Evolutionary conservation across 2,329 filamentous ascomycete species (phyloP).

Genomic region (Sporothrix pseudoabietina): DNA sequence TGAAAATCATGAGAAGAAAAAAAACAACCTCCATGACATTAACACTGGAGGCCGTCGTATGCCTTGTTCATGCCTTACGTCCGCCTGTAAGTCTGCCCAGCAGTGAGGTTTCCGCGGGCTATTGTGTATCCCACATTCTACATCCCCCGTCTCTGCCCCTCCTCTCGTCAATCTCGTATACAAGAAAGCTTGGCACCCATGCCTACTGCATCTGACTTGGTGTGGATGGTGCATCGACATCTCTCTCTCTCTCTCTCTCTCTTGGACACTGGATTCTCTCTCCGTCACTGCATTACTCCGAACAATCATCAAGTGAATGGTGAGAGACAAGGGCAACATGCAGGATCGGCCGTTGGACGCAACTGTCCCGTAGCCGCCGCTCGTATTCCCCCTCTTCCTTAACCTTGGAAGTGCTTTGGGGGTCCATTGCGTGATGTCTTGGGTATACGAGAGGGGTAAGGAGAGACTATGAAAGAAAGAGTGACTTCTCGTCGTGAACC

Average conservation of each 20-base stretch:
- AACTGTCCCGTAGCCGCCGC: not conserved
- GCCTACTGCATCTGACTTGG: not conserved
- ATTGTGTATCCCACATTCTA: not conserved
- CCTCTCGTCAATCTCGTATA: conserved; percentile 9
- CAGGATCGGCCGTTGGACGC: not conserved
- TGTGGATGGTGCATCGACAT: not conserved
- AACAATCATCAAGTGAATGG: not conserved
- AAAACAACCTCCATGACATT: not conserved
- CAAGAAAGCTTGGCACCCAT: not conserved
- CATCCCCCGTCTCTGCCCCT: not conserved
- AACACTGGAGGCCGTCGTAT: not conserved
- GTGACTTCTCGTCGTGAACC: not conserved
- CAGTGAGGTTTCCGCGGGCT: not conserved
- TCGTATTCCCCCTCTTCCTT: conserved; percentile 16
- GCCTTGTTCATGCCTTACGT: not conserved
- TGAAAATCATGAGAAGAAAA: not conserved
- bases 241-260: not conserved
- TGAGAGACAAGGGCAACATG: not conserved
- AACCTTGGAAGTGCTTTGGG: not conserved
- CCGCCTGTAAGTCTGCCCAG: not conserved
- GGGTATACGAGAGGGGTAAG: conserved; percentile 1
- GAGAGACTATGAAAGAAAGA: not conserved
- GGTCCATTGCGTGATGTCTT: not conserved
- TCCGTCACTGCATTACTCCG: not conserved
- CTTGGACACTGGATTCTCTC: not conserved